phyloP scores from a whole-genome alignment of 1,139 yeast species.

The Kurtzmaniella natalensis region DNA sequence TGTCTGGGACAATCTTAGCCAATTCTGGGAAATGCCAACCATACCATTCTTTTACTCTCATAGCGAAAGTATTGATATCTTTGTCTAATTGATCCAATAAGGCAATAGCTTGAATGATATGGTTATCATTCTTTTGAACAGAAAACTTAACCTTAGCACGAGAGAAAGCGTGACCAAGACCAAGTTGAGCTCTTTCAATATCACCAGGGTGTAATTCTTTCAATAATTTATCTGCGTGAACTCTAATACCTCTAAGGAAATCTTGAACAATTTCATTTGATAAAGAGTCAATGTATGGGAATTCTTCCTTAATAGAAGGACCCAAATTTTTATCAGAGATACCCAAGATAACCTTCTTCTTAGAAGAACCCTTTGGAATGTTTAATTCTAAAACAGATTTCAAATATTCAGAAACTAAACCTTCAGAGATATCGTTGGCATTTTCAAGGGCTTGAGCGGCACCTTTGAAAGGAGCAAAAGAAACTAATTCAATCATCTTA shows the following conservation, averaged over 20 bases:
- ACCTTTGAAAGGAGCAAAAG: conserved; percentile 97
- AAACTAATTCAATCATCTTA: conserved; percentile 86
- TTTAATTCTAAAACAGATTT: conserved; percentile 86
- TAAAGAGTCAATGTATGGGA: conserved; percentile 86
- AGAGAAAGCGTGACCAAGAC: conserved; percentile 98
- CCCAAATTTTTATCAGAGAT: conserved; percentile 95
- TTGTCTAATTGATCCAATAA: conserved; percentile 94
- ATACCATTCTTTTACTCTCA: conserved; percentile 99
- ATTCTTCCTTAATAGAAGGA: conserved; percentile 87
- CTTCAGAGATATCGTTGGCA: conserved; percentile 97
- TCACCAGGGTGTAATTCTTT: conserved; percentile 94
- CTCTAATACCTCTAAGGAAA: conserved; percentile 90
- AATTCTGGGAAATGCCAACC: conserved; percentile 99
- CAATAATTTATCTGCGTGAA: conserved; percentile 81
- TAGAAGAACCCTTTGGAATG: conserved; percentile 79
- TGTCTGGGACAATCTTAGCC: conserved; percentile 94
- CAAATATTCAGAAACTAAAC: conserved; percentile 88
- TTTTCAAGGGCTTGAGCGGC: conserved; percentile 99
- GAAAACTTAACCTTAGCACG: conserved; percentile 98
- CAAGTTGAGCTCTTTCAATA: conserved; percentile 95
- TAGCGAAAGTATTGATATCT: conserved; percentile 94
- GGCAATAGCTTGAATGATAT: conserved; percentile 97
- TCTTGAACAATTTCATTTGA: conserved; percentile 93
- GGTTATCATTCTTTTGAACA: conserved; percentile 97
- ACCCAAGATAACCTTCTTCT: conserved; percentile 67